Evolutionary conservation across 352 stramenopile species (phyloP).

Genomic region (Poterioochromonas sp.): DNA sequence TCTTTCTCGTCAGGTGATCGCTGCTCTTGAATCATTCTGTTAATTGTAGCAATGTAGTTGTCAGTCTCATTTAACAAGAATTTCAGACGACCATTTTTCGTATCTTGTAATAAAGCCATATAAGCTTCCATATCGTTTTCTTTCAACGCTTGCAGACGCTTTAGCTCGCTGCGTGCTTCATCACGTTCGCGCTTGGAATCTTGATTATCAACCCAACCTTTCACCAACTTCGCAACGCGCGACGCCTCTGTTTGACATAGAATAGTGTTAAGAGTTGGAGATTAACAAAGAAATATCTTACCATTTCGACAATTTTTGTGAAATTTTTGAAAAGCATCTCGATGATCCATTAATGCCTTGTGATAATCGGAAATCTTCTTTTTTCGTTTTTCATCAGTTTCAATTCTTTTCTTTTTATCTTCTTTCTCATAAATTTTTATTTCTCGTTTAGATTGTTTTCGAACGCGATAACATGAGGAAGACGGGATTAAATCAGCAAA

Average conservation of each 20-base stretch:
- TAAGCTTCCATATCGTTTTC: slow-evolving; percentile 96
- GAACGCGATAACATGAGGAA: background rate
- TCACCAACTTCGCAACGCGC: background rate
- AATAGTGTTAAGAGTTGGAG: background rate
- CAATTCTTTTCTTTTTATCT: slow-evolving; percentile 8
- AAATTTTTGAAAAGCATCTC: slow-evolving; percentile 35
- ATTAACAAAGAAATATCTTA: background rate
- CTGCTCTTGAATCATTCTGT: slow-evolving; percentile 73
- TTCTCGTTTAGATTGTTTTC: slow-evolving; percentile 6
- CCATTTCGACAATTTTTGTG: slow-evolving; percentile 25
- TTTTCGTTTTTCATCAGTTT: slow-evolving; percentile 25
- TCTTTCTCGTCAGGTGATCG: slow-evolving; percentile 60
- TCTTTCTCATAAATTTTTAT: slow-evolving; percentile 28
- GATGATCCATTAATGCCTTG: slow-evolving; percentile 19
- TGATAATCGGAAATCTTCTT: background rate
- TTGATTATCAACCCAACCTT: background rate
- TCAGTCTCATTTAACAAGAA: slow-evolving; percentile 91
- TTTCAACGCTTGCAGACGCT: slow-evolving; percentile 58
- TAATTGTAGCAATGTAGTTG: slow-evolving; percentile 89
- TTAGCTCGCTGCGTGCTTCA: background rate
- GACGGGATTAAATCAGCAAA: no score
- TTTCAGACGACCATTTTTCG: slow-evolving; percentile 92
- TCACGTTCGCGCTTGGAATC: background rate
- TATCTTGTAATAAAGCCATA: slow-evolving; percentile 87
- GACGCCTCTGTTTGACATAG: background rate